Base-by-base conservation (phyloP, 345 rosid genomes). In the Gossypium rotundifolium region DNA sequence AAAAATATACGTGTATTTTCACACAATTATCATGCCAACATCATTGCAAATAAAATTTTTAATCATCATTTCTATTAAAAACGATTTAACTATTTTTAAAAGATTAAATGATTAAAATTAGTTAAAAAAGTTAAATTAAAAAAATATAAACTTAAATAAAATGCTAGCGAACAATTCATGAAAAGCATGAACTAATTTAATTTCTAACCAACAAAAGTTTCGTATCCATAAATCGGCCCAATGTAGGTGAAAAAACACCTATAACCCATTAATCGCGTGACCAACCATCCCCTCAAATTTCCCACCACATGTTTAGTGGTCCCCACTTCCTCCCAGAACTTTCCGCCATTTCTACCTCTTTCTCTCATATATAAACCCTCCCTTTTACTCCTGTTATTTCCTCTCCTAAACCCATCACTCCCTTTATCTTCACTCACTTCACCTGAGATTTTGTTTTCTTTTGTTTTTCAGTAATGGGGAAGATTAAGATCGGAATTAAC, bases 401-500 rank as follows among this genome's bases (percentile, higher is more conserved):
- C 2, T 52, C 9, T 22, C 38, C 7, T 22, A 25, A 18, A 11
- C 27, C 27, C 29, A 7, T 7, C 9, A 11, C 58, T 3, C 59
- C 7, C 7, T n/a, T 7, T 17, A 18, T 3, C 20, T 10, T 14
- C 54, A 27, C 11, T 2, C 40, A 33, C 40, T 33, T 33, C 40
- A 33, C 40, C 40, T 5, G 7, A 5, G 40, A 5, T 33, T 33
- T 33, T 33, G 40, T 33, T 33, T 5, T 33, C 7, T 38, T 25
- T 59, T 59, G 40, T 59, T 48, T 16, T 49, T 68, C 12, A 9
- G 54, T 27, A 58, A 87, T 86, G 89, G 89, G 70, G 42, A 88
- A 90, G 85, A 74, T 90, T 77, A 88, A 86, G 92, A 87, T 90
- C 79, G 90, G 88, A 11, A 90, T 87, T 84, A 90, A 85, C 59